A percentile compares a stretch with the other conserved stretches of the same genome.
phyloP scores from a whole-genome alignment of 1,284 basidiomycete species.

The Cystobasidium pallidum region DNA sequence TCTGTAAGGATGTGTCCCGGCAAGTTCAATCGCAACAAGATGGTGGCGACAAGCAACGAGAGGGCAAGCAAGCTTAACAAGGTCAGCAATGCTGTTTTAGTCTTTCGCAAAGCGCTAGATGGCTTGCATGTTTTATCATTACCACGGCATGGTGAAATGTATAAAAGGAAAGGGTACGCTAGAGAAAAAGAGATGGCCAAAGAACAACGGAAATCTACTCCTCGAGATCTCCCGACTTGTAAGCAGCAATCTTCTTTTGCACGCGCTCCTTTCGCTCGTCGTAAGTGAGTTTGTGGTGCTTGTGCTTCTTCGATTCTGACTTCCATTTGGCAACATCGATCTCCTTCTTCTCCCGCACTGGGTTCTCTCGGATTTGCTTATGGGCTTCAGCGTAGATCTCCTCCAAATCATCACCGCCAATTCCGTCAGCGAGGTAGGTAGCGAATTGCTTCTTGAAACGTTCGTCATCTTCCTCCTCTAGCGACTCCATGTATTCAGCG shows the following conservation, averaged over 20 bases:
- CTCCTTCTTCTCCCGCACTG: slow-evolving; percentile 84
- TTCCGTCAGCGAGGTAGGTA: slow-evolving; percentile 89
- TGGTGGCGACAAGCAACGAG: background rate
- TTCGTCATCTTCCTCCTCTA: slow-evolving; percentile 99
- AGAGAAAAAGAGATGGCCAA: background rate
- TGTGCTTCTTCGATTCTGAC: slow-evolving; percentile 77
- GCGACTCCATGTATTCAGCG: slow-evolving; percentile 98
- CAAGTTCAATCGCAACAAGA: background rate
- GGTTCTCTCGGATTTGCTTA: slow-evolving; percentile 89
- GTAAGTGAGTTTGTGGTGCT: slow-evolving; percentile 70
- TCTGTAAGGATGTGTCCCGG: no score
- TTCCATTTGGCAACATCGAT: slow-evolving; percentile 87
- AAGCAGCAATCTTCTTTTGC: slow-evolving; percentile 56
- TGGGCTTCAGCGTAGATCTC: slow-evolving; percentile 66
- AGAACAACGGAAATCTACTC: slow-evolving; percentile 15
- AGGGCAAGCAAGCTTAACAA: background rate
- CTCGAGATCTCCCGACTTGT: slow-evolving; percentile 33
- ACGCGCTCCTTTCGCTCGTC: slow-evolving; percentile 78
- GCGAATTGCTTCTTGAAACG: slow-evolving; percentile 99
- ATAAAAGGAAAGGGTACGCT: background rate
- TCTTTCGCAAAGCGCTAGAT: slow-evolving; percentile 6
- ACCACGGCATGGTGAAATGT: slow-evolving; percentile 10
- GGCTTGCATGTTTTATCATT: slow-evolving; percentile 22
- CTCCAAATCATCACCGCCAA: slow-evolving; percentile 96
- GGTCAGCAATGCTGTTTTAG: background rate